Percentiles rank a stretch among this genome's conserved stretches.
Evolutionary conservation across 2,329 filamentous ascomycete genomes (phyloP).

Genomic region (Apiospora sp.): DNA sequence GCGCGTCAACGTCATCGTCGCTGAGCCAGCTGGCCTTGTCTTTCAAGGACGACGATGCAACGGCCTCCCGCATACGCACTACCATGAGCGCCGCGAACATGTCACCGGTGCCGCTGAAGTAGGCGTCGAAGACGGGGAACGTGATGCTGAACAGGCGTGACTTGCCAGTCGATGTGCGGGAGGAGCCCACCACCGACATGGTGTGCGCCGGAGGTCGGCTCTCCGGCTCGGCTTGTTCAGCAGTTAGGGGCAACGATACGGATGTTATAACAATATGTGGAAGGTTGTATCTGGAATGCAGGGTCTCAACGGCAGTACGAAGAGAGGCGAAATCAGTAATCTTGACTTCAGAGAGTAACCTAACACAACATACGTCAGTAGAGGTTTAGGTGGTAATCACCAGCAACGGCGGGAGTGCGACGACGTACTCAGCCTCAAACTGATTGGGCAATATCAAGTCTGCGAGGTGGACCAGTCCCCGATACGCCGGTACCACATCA

Average conservation of each 20-base stretch:
- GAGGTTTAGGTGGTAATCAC: too few species aligned
- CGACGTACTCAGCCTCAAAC: slow-evolving; percentile 88
- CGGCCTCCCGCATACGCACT: slow-evolving; percentile 85
- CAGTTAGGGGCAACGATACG: slow-evolving; percentile 72
- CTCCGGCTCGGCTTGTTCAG: slow-evolving; percentile 69
- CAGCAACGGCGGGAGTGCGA: background rate
- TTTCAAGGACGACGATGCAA: slow-evolving; percentile 54
- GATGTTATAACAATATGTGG: slow-evolving; percentile 95
- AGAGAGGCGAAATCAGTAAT: slow-evolving; percentile 80
- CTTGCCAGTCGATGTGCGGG: slow-evolving; percentile 65
- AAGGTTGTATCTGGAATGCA: slow-evolving; percentile 79
- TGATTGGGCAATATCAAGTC: slow-evolving; percentile 96
- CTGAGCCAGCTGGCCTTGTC: slow-evolving; percentile 75
- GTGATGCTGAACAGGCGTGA: slow-evolving; percentile 89
- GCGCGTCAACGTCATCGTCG: slow-evolving; percentile 71
- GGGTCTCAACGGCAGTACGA: slow-evolving; percentile 74
- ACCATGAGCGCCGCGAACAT: slow-evolving; percentile 97
- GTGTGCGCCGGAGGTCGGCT: slow-evolving; percentile 41
- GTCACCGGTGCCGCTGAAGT: slow-evolving; percentile 96
- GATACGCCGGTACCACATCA: slow-evolving; percentile 92
- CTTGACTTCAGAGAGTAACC: slow-evolving; percentile 83
- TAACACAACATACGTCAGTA: slow-evolving; percentile 46
- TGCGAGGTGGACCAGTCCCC: slow-evolving; percentile 77
- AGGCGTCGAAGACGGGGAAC: slow-evolving; percentile 87
- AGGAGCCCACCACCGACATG: slow-evolving; percentile 75